Percentiles rank a stretch among this genome's conserved stretches.
Conservation (phyloP, 2,329 filamentous ascomycete species). For the Verticillium alfalfae region DNA sequence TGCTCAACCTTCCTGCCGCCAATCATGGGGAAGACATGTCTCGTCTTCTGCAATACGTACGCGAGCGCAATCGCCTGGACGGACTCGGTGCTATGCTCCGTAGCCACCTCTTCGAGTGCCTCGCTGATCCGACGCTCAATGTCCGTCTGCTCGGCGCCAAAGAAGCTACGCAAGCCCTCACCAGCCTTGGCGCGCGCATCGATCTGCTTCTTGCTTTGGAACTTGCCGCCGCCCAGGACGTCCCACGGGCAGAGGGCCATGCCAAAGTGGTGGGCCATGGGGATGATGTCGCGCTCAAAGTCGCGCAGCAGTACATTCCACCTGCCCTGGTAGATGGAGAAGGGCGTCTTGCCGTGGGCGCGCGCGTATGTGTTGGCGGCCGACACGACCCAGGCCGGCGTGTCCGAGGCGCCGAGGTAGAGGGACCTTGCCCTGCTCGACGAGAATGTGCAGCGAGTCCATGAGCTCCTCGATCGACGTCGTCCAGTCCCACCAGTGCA, state of each 20-base stretch:
- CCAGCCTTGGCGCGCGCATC: slow-evolving; percentile 23
- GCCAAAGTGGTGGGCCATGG: slow-evolving; percentile 32
- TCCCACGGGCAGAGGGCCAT: slow-evolving; percentile 57
- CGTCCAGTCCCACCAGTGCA: slow-evolving; percentile 39
- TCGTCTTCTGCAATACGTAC: slow-evolving; percentile 45
- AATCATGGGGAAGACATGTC: slow-evolving; percentile 48
- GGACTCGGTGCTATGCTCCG: slow-evolving; percentile 45
- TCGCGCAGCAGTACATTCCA: slow-evolving; percentile 28
- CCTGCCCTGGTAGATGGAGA: slow-evolving; percentile 32
- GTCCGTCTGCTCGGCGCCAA: slow-evolving; percentile 30
- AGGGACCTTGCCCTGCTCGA: slow-evolving; percentile 33
- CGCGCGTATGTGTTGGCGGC: slow-evolving; percentile 31
- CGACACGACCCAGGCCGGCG: slow-evolving; percentile 32
- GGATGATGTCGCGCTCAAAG: slow-evolving; percentile 35
- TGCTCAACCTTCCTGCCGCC: slow-evolving; percentile 48
- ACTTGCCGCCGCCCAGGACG: slow-evolving; percentile 46
- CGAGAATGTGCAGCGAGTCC: slow-evolving; percentile 33
- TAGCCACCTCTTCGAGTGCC: slow-evolving; percentile 55
- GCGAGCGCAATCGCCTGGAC: slow-evolving; percentile 55
- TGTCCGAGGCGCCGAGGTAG: slow-evolving; percentile 33
- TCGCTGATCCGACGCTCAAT: slow-evolving; percentile 46
- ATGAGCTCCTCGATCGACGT: slow-evolving; percentile 35
- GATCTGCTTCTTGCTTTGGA: slow-evolving; percentile 33
- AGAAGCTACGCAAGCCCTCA: slow-evolving; percentile 30
- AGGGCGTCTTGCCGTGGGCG: slow-evolving; percentile 26